Evolutionary conservation across 371 early-diverging fungal species (phyloP).

Genomic region (Blakeslea trispora): DNA sequence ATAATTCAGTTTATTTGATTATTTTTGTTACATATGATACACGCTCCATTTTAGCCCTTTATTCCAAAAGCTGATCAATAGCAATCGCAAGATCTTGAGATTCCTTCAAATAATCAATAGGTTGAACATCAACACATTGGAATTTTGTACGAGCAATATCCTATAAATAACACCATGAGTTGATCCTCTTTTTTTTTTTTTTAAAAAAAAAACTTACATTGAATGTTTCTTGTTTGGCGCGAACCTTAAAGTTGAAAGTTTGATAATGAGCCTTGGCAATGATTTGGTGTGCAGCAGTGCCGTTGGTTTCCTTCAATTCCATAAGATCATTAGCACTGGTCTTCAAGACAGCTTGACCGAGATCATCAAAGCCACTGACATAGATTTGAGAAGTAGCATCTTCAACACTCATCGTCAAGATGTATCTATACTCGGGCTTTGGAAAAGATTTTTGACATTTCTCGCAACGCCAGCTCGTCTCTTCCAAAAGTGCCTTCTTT

Average conservation of each 20-base stretch:
- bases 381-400: slow-evolving; percentile 86
- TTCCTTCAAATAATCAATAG: slow-evolving; percentile 67
- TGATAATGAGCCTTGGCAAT: slow-evolving; percentile 66
- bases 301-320: slow-evolving; percentile 49
- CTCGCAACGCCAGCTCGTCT: slow-evolving; percentile 88
- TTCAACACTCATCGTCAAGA: slow-evolving; percentile 67
- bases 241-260: slow-evolving; percentile 69
- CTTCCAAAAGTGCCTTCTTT: slow-evolving; percentile 83
- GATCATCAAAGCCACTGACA: slow-evolving; percentile 87
- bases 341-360: slow-evolving; percentile 70
- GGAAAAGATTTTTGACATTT: slow-evolving; percentile 77
- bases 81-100: slow-evolving; percentile 47
- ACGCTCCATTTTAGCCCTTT: slow-evolving; percentile 3
- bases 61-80: slow-evolving; percentile 41
- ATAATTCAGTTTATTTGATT: neutral
- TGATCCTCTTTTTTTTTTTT: slow-evolving; percentile 1
- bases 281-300: slow-evolving; percentile 35
- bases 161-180: slow-evolving; percentile 31
- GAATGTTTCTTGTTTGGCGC: slow-evolving; percentile 82
- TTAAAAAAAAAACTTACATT: slow-evolving; percentile 58
- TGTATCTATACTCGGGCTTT: slow-evolving; percentile 80
- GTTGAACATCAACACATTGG: slow-evolving; percentile 46
- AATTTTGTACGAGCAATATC: slow-evolving; percentile 62
- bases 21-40: neutral
- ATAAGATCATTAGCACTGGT: slow-evolving; percentile 71